Evolutionary conservation across 2,329 filamentous ascomycete species (phyloP), one percentile per base, ranked within the genome.

Genomic region (Phaeosphaeria sp.): DNA sequence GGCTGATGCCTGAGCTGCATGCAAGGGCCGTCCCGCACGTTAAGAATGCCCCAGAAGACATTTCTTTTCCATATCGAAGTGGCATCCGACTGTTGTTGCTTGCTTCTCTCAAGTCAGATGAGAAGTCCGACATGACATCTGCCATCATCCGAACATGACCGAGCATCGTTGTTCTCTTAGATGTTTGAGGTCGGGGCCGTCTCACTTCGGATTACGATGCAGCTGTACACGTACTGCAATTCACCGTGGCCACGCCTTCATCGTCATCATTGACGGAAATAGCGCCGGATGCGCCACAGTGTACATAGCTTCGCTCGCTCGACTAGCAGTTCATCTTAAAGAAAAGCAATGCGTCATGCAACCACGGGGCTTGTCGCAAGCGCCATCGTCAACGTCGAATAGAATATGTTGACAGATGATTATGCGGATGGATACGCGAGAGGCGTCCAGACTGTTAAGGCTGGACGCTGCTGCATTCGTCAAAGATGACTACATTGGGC

Each of bases 401-500:
- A 56, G 56, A 41, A 54, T 46, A 55, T 50, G 20, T 59, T 52
- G 50, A 46, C 47, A 42, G 46, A 57, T 56, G 30, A 53, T 44
- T 48, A 46, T 50, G 55, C 55, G 49, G 53, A 64, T 46, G 56
- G 47, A 58, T 62, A 62, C 59, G 65, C 65, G 62, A 68, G 66
- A 71, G 63, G 70, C 66, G 64, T 72, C 51, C 39, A 55, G 42
- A 25, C 42, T 63, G 65, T 55, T 55, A 65, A 54, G 53, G 60
- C 56, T 55, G 62, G 60, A 62, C 64, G 61, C 56, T 52, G 65
- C 54, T 64, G 55, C 54, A 50, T 68, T 76, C 74, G 74, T 73
- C 64, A 72, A 75, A 54, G 43, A 54, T 63, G 52, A 49, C 73
- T 64, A 23, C 15, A 64, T 67, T 36, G 17, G 60, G 70, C 50